Percentiles rank a stretch among this genome's conserved stretches.
Conservation (phyloP, 2,329 filamentous ascomycete species). For the Zalaria obscura region DNA sequence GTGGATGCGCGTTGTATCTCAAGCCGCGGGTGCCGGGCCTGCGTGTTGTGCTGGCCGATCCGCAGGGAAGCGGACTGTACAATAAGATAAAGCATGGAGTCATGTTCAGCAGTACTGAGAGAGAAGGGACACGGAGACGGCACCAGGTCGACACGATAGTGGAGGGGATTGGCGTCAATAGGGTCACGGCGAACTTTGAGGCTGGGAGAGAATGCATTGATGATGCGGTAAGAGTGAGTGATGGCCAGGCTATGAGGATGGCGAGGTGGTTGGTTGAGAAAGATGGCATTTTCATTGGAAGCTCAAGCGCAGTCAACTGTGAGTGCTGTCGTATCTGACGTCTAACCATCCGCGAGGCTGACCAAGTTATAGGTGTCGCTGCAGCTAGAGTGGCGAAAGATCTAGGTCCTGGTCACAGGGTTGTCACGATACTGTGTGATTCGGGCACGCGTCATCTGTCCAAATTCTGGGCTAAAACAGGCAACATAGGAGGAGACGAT, state of each 20-base stretch:
- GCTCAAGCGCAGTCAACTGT: slow-evolving; percentile 94
- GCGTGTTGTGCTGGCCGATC: slow-evolving; percentile 75
- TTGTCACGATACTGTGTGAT: slow-evolving; percentile 80
- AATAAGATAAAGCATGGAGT: slow-evolving; percentile 88
- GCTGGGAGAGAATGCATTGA: slow-evolving; percentile 74
- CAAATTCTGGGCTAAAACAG: slow-evolving; percentile 70
- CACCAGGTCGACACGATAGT: slow-evolving; percentile 93
- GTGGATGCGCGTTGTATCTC: slow-evolving; percentile 69
- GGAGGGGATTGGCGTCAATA: slow-evolving; percentile 90
- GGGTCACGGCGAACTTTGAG: slow-evolving; percentile 87
- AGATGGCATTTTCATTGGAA: slow-evolving; percentile 88
- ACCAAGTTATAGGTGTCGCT: slow-evolving; percentile 37
- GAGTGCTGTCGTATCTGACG: slow-evolving; percentile 16
- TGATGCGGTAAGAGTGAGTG: slow-evolving; percentile 77
- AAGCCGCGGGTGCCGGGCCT: slow-evolving; percentile 56
- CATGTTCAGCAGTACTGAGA: slow-evolving; percentile 84
- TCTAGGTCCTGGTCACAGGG: slow-evolving; percentile 41
- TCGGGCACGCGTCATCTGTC: slow-evolving; percentile 61
- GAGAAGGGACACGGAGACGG: slow-evolving; percentile 75
- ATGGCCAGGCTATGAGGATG: slow-evolving; percentile 83
- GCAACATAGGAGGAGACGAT: slow-evolving; percentile 42
- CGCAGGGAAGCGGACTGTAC: slow-evolving; percentile 83
- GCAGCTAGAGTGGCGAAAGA: slow-evolving; percentile 54
- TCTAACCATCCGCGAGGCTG: not conserved
- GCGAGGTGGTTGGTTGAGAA: slow-evolving; percentile 92